Conservation (phyloP, 805 yeast genomes). For the Kluyveromyces wickerhamii region DNA sequence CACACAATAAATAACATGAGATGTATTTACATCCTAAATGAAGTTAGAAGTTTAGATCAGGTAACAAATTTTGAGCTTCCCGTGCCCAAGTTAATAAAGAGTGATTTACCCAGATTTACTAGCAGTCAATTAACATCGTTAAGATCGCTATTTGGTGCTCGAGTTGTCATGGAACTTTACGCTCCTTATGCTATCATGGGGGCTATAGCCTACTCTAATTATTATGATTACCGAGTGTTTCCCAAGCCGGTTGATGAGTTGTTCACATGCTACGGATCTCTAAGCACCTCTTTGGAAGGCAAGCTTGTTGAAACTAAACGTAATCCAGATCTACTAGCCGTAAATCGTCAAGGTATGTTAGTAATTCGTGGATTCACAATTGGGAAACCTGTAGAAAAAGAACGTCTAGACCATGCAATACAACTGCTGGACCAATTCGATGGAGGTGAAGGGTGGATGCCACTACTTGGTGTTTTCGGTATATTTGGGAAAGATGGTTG, state of each 20-base stretch:
- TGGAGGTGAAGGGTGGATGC: slow-evolving; percentile 46
- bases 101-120: slow-evolving; percentile 13
- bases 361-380: slow-evolving; percentile 58
- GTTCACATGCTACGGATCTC: slow-evolving; percentile 44
- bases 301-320: slow-evolving; percentile 38
- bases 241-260: slow-evolving; percentile 21
- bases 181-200: slow-evolving; percentile 40
- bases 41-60: slow-evolving; percentile 13
- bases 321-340: slow-evolving; percentile 25
- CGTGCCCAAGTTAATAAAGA: slow-evolving; percentile 10
- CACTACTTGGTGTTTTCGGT: slow-evolving; percentile 46
- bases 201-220: slow-evolving; percentile 50
- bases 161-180: slow-evolving; percentile 45
- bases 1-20: slow-evolving; percentile 28
- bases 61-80: slow-evolving; percentile 13
- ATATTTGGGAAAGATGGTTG: slow-evolving; percentile 69
- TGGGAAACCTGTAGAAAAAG: slow-evolving; percentile 40
- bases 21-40: slow-evolving; percentile 35
- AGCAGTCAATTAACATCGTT: slow-evolving; percentile 32
- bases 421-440: slow-evolving; percentile 26
- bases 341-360: slow-evolving; percentile 41
- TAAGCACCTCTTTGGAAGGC: slow-evolving; percentile 52
- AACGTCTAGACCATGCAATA: slow-evolving; percentile 25
- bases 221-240: slow-evolving; percentile 52
- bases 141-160: slow-evolving; percentile 39